Evolutionary conservation across 1,139 yeast genomes (phyloP), one percentile per base, ranked within the genome.

Genomic region (Eremothecium cymbalariae): DNA sequence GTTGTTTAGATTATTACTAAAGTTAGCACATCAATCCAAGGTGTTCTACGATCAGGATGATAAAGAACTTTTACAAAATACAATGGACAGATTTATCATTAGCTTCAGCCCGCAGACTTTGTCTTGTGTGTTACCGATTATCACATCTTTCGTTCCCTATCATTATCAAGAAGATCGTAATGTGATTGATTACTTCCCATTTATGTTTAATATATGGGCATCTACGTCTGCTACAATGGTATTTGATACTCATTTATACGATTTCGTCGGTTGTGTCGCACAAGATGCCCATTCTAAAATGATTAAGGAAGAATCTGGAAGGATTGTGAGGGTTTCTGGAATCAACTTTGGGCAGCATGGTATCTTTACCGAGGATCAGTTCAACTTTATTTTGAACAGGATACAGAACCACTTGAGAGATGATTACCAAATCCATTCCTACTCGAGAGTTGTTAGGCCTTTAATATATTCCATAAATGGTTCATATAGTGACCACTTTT

Each of bases 141-240:
- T 83, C 53, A 59, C 68, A 0, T 64, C 74, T 2, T 50, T 74
- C 33, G 57, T 78, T 18, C 90, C 90, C 0, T 48, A 50, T 6
- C 52, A 49, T 21, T 51, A 57, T 35, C 45, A 43, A 18, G 42
- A 49, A 4, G 39, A 44, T 2, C 38, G 45, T 3, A 55, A 53
- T 18, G 51, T 59, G 4, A 41, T 55, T 6, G 60, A 72, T 43
- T 77, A 77, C 46, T 51, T 78, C 11, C 75, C 88, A 0, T 63
- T 86, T 1, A 55, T 84, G 12, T 84, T 83, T 48, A 76, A 82
- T 46, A 60, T 84, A 37, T 86, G 96, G 95, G 53, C 69, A 3
- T 70, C 78, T 25, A 65, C 76, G 9, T 67, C 72, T 31, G 68
- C 74, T 29, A 68, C 74, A 9, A 64, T 74, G 3, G 71, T 72